phyloP scores from a whole-genome alignment of 2,329 filamentous ascomycete species.

The Botrytis sinoallii region DNA sequence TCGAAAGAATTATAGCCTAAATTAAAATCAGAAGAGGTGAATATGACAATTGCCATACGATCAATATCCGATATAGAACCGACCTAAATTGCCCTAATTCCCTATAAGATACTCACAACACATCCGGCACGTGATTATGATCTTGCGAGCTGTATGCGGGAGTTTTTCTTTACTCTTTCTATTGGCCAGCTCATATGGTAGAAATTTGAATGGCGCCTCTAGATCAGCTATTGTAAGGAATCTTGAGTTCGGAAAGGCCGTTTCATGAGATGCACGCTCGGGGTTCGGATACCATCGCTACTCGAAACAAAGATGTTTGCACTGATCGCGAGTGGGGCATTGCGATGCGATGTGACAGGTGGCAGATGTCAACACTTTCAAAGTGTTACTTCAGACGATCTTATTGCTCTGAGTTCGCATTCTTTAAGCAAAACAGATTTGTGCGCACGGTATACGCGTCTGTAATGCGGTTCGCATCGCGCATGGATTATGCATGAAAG shows the following conservation, averaged over 20 bases:
- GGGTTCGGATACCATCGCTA: not conserved
- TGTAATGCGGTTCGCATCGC: not conserved
- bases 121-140: not conserved
- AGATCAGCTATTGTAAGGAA: not conserved
- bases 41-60: rapidly evolving
- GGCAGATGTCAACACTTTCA: not conserved
- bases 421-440: not conserved
- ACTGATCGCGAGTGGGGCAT: not conserved
- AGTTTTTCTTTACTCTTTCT: not conserved
- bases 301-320: not conserved
- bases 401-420: not conserved
- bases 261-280: not conserved
- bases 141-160: not conserved
- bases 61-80: no score
- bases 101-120: not conserved
- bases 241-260: not conserved
- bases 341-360: not conserved
- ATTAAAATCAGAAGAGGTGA: no score
- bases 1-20: no score
- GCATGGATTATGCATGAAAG: not conserved
- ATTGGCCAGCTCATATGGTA: not conserved
- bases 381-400: not conserved
- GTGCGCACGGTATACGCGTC: not conserved
- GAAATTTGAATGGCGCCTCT: not conserved
- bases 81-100: no score